Evolutionary conservation across 129 eudicot genomes (phyloP), one percentile per base, ranked within the genome.

Genomic region (Centrapalus pauciflorus): DNA sequence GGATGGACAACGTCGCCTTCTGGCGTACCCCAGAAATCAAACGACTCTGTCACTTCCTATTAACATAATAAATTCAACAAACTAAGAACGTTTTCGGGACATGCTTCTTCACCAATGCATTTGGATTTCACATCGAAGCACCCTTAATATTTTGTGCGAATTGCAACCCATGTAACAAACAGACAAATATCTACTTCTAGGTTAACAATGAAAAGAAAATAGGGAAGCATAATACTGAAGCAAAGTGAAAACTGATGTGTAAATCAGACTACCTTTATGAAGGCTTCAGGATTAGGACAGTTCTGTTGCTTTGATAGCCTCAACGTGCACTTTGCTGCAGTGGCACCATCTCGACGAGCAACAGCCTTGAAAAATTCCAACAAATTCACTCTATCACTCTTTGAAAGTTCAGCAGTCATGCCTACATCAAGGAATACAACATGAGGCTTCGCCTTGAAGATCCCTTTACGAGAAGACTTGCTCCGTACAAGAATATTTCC

Each of bases 1-100:
- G 98, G 98, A 79, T 93, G 98, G 27, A 93, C 89, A 21, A 83
- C 29, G 30, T 88, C 95, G 35, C 95, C 98, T 85, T 88, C 98
- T 32, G 89, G 85, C 17, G 96, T 92, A 27, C 90, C 98, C 98
- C 98, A 92, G 61, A 79, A 92, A 56, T 88, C 89, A 71, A 92
- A 92, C 11, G 98, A 77, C 62, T 88, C 85, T 16, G 78, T 88
- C 33, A 88, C 85, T 77, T 92, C 98, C 98, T 91, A 85, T 70
- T 7, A 51, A 61, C 66, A 61, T n/a, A n/a, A n/a, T n/a, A n/a
- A n/a, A n/a, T n/a, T n/a, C n/a, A n/a, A n/a, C n/a, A n/a, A n/a
- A n/a, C n/a, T n/a, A n/a, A n/a, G n/a, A n/a, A n/a, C n/a, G n/a
- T n/a, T n/a, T n/a, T n/a, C n/a, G n/a, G n/a, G n/a, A n/a, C n/a